Percentiles rank a stretch among this genome's conserved stretches.
Conservation (phyloP, 129 eudicot genomes). For the Centella asiatica region DNA sequence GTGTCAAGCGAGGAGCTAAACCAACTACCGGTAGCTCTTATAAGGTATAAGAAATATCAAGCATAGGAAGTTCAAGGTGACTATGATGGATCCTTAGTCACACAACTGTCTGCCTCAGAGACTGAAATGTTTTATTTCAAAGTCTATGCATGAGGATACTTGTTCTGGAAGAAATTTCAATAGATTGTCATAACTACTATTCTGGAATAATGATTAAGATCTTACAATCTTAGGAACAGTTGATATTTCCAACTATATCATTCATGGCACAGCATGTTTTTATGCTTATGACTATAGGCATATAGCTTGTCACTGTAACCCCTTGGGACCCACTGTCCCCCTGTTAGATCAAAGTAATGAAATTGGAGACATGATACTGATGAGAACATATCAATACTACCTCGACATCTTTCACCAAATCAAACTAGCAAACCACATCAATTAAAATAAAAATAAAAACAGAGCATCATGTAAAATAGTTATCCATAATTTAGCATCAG, state of each 20-base stretch:
- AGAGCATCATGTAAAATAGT: no score
- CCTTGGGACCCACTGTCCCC: conserved; percentile 50
- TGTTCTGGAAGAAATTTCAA: no score
- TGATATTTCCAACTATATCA: not conserved
- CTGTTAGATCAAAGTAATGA: no score
- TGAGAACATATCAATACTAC: not conserved
- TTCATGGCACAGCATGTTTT: not conserved
- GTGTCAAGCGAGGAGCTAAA: conserved; percentile 56
- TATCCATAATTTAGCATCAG: not conserved
- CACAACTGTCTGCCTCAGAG: no score
- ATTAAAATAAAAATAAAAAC: no score
- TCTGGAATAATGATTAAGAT: not conserved
- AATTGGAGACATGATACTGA: no score
- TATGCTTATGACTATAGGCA: not conserved
- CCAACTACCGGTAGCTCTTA: conserved; percentile 34
- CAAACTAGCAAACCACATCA: not conserved
- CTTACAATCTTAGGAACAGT: not conserved
- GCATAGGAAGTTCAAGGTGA: no score
- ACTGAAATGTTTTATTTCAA: no score
- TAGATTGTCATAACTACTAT: no score
- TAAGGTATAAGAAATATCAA: conserved; percentile 35
- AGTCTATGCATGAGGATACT: no score
- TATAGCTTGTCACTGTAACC: conserved; percentile 36
- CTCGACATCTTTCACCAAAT: no score
- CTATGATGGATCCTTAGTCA: no score